Conservation (phyloP, 2,329 filamentous ascomycete species). For the Xylaria arbuscula region DNA sequence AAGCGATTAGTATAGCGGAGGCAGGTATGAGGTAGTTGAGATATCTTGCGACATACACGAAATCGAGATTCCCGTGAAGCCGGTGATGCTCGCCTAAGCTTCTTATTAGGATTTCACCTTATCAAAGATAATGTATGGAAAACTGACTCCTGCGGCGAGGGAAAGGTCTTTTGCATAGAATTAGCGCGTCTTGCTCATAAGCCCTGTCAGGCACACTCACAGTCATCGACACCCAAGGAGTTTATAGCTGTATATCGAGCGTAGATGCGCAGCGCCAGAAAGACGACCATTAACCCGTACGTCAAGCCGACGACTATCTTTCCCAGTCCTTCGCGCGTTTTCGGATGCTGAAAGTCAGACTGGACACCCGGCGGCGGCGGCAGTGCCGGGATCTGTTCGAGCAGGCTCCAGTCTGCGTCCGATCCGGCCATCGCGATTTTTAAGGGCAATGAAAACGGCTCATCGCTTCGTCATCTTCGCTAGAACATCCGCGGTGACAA, state of each 20-base stretch:
- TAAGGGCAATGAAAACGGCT: not conserved
- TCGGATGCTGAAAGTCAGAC: slow-evolving; percentile 36
- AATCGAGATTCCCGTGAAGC: slow-evolving; percentile 36
- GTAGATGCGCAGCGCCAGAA: slow-evolving; percentile 40
- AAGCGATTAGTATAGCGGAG: slow-evolving; percentile 17
- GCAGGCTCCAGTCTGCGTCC: slow-evolving; percentile 17
- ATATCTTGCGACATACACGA: slow-evolving; percentile 28
- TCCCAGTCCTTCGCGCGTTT: slow-evolving; percentile 27
- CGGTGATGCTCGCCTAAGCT: slow-evolving; percentile 35
- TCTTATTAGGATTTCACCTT: not conserved
- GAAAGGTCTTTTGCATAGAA: slow-evolving; percentile 34
- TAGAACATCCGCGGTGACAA: not conserved
- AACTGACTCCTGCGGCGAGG: slow-evolving; percentile 39
- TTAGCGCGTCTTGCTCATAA: slow-evolving; percentile 25
- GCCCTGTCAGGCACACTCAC: slow-evolving; percentile 34
- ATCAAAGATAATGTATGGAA: not conserved
- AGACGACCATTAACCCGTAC: slow-evolving; percentile 39
- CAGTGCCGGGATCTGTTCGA: slow-evolving; percentile 32
- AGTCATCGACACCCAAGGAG: slow-evolving; percentile 37
- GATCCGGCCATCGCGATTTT: slow-evolving; percentile 18
- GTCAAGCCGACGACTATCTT: slow-evolving; percentile 37
- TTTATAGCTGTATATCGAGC: slow-evolving; percentile 35
- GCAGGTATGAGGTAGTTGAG: not conserved
- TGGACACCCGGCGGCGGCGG: slow-evolving; percentile 37
- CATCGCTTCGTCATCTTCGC: slow-evolving; percentile 6